A percentile compares a stretch with the other conserved stretches of the same genome.
Evolutionary conservation across 164 flowering plant species (phyloP).

Genomic region (Cinnamomum micranthum): DNA sequence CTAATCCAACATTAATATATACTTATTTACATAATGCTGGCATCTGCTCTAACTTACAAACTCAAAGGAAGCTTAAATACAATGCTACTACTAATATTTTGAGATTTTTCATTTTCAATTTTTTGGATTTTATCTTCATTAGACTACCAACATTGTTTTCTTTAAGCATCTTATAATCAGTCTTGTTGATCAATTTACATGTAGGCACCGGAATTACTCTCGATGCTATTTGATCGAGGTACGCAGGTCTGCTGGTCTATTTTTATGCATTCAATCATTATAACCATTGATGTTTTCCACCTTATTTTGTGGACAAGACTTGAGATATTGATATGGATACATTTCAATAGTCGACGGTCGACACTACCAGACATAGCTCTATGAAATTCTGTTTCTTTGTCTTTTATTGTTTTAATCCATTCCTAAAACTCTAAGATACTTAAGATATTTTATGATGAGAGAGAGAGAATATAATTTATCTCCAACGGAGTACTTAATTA

Average conservation of each 20-base stretch:
- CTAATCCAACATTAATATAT: not conserved
- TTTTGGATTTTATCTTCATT: not conserved
- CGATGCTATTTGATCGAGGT: slow-evolving; percentile 70
- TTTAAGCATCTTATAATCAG: not conserved
- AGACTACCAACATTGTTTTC: not conserved
- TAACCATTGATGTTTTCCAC: not conserved
- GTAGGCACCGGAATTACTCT: slow-evolving; percentile 93
- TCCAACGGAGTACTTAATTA: no score
- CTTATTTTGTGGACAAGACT: not conserved
- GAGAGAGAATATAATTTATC: no score
- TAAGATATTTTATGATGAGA: no score
- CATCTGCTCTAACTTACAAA: not conserved
- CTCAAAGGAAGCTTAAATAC: not conserved
- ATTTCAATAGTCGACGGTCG: not conserved
- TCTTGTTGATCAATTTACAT: slow-evolving; percentile 16
- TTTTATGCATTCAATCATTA: not conserved
- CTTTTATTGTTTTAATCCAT: no score
- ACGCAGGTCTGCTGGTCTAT: not conserved
- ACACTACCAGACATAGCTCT: not conserved
- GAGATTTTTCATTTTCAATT: not conserved
- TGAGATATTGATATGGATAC: not conserved
- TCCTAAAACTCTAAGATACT: no score
- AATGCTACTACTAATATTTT: not conserved
- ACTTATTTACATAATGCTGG: not conserved
- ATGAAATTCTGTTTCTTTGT: no score